Conservation (phyloP, 768 basidiomycete species). For the Amanita exitialis region DNA sequence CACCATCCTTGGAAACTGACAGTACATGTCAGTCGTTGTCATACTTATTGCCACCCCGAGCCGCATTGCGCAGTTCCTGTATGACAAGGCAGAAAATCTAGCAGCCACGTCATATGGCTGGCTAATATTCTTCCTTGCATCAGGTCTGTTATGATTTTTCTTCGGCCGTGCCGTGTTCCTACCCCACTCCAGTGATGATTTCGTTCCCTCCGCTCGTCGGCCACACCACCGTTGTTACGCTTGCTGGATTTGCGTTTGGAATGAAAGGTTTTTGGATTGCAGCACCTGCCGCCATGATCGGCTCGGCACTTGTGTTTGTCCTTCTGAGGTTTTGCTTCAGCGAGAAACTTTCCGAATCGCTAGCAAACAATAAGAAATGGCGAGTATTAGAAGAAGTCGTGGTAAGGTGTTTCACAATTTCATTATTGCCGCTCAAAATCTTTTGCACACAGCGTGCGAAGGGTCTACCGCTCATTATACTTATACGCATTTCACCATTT, state of each 20-base stretch:
- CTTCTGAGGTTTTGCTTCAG: slow-evolving; percentile 51
- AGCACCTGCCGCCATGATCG: slow-evolving; percentile 47
- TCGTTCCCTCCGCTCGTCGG: slow-evolving; percentile 59
- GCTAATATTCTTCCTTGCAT: slow-evolving; percentile 38
- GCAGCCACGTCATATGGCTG: slow-evolving; percentile 53
- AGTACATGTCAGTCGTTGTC: slow-evolving; percentile 20
- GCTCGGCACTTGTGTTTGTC: slow-evolving; percentile 53
- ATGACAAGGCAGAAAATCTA: slow-evolving; percentile 56
- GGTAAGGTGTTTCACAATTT: slow-evolving; percentile 29
- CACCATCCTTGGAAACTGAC: background rate
- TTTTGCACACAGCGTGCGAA: slow-evolving; percentile 29
- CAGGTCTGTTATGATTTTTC: slow-evolving; percentile 29
- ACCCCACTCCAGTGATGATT: slow-evolving; percentile 25
- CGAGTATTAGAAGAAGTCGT: slow-evolving; percentile 67
- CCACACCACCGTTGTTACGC: slow-evolving; percentile 52
- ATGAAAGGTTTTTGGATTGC: slow-evolving; percentile 67
- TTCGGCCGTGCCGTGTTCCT: background rate
- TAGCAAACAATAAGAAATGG: slow-evolving; percentile 61
- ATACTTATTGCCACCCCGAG: slow-evolving; percentile 49
- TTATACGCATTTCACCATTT: slow-evolving; percentile 74
- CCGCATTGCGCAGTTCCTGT: slow-evolving; percentile 58
- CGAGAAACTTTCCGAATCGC: slow-evolving; percentile 46
- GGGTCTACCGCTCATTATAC: slow-evolving; percentile 72
- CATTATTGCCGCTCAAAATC: background rate
- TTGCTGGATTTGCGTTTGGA: slow-evolving; percentile 82